These are phyloP conservation scores for Salvia splendens DNA, from an alignment of 257 asterid species.

Conservation along the genomic window DNA sequence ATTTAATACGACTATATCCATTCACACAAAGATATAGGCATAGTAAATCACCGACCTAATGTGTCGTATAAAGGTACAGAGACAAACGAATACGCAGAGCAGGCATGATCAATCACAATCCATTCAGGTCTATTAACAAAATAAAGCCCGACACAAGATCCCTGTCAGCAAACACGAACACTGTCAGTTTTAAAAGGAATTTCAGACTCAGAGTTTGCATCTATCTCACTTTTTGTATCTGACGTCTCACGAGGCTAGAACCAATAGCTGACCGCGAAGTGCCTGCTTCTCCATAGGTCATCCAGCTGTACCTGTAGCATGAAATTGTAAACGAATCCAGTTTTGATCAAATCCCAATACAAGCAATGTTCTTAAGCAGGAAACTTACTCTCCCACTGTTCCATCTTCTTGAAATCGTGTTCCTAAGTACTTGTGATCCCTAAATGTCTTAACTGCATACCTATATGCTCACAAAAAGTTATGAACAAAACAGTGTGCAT, in stretches of 20 bases:
- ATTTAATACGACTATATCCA: too few species aligned
- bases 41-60: conserved; percentile 30
- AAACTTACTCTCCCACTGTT: conserved; percentile 64
- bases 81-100: conserved; percentile 64
- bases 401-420: conserved; percentile 64
- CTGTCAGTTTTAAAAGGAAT: too few species aligned
- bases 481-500: background rate
- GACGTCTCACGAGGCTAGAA: conserved; percentile 55
- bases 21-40: too few species aligned
- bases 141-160: conserved; percentile 63
- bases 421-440: conserved; percentile 58
- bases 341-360: background rate
- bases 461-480: conserved; percentile 32
- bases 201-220: background rate
- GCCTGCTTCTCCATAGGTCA: conserved; percentile 65
- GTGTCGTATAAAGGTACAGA: conserved; percentile 78
- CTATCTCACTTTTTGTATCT: conserved; percentile 51
- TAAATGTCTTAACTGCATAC: conserved; percentile 47
- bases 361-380: background rate
- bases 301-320: conserved; percentile 67
- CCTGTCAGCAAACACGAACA: conserved; percentile 39
- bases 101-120: conserved; percentile 74
- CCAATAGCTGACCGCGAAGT: conserved; percentile 69
- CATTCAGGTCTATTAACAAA: conserved; percentile 74
- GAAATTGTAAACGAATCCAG: conserved; percentile 2